phyloP scores from a whole-genome alignment of 1,284 basidiomycete genomes.

The Trichosporon coremiiforme region DNA sequence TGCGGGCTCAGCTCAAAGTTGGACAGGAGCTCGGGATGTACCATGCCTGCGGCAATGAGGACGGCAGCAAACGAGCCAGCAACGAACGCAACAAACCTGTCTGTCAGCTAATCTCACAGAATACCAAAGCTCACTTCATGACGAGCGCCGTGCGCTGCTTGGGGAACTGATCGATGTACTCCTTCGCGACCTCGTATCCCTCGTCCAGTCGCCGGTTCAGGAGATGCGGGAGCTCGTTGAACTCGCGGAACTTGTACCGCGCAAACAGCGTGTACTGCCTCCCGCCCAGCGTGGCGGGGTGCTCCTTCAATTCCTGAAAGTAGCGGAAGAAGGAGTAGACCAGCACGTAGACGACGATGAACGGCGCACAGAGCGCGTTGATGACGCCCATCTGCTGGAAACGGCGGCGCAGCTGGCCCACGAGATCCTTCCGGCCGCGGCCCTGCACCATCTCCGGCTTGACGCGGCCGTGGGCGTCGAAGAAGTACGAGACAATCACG shows the following conservation, averaged over 20 bases:
- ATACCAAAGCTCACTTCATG: constrained; percentile 67
- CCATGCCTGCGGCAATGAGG: constrained; percentile 81
- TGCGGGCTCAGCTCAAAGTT: constrained; percentile 94
- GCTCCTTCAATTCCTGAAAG: constrained; percentile 98
- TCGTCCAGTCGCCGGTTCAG: constrained; percentile 83
- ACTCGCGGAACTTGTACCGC: constrained; percentile 98
- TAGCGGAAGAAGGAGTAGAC: constrained; percentile 99
- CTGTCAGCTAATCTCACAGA: constrained; percentile 22
- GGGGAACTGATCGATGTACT: constrained; percentile 97
- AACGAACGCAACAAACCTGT: constrained; percentile 90
- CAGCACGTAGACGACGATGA: constrained; percentile 93
- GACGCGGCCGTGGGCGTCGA: constrained; percentile 83
- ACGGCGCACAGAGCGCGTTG: constrained; percentile 92
- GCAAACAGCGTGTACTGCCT: constrained; percentile 92
- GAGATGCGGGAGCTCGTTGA: constrained; percentile 94
- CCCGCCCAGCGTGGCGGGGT: constrained; percentile 89
- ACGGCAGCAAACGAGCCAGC: constrained; percentile 96
- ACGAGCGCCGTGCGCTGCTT: constrained; percentile 88
- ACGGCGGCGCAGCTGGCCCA: constrained; percentile 80
- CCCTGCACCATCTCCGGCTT: constrained; percentile 86
- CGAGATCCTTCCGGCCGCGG: constrained; percentile 72
- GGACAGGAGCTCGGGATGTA: constrained; percentile 88
- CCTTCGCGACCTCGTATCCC: constrained; percentile 84
- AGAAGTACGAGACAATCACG: constrained; percentile 91
- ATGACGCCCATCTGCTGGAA: constrained; percentile 95